Percentiles rank a stretch among this genome's conserved stretches.
Evolutionary conservation across 768 basidiomycete species (phyloP).

Genomic region (Pleurotus cornucopiae): DNA sequence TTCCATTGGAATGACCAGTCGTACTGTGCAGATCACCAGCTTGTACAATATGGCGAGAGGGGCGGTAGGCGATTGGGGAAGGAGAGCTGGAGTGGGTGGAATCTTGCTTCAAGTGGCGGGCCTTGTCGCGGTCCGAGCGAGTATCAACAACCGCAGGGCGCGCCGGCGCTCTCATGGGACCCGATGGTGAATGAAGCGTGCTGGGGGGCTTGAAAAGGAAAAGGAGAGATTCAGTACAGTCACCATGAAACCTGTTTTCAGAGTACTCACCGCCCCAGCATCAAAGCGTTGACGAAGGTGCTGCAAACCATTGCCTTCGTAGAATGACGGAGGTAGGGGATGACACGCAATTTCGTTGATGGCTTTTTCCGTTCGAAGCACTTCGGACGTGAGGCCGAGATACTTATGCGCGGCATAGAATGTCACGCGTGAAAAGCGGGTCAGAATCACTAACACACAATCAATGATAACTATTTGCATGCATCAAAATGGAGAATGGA

Average conservation of each 20-base stretch:
- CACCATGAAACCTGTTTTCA: slow-evolving; percentile 42
- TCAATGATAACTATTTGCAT: slow-evolving; percentile 7
- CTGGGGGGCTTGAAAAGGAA: slow-evolving; percentile 18
- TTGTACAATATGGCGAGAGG: slow-evolving; percentile 60
- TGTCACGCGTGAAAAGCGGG: slow-evolving; percentile 94
- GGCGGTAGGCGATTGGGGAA: slow-evolving; percentile 17
- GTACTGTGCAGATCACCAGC: slow-evolving; percentile 75
- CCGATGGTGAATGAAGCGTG: slow-evolving; percentile 16
- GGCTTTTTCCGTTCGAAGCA: slow-evolving; percentile 92
- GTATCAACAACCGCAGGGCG: slow-evolving; percentile 20
- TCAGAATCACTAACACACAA: slow-evolving; percentile 72
- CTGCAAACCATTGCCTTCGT: slow-evolving; percentile 87
- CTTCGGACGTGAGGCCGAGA: slow-evolving; percentile 90
- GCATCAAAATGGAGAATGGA: neutral
- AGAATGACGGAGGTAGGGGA: slow-evolving; percentile 87
- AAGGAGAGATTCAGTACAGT: slow-evolving; percentile 23
- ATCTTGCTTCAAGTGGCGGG: slow-evolving; percentile 10
- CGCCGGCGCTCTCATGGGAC: slow-evolving; percentile 19
- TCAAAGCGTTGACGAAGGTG: slow-evolving; percentile 90
- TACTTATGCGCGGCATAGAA: slow-evolving; percentile 98
- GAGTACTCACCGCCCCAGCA: slow-evolving; percentile 33
- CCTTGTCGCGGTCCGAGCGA: neutral
- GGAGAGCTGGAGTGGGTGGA: slow-evolving; percentile 15
- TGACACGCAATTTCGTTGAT: slow-evolving; percentile 98
- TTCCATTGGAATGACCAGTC: slow-evolving; percentile 33